Evolutionary conservation across 768 basidiomycete genomes (phyloP), one percentile per base, ranked within the genome.

Genomic region (Podaxis sp.): DNA sequence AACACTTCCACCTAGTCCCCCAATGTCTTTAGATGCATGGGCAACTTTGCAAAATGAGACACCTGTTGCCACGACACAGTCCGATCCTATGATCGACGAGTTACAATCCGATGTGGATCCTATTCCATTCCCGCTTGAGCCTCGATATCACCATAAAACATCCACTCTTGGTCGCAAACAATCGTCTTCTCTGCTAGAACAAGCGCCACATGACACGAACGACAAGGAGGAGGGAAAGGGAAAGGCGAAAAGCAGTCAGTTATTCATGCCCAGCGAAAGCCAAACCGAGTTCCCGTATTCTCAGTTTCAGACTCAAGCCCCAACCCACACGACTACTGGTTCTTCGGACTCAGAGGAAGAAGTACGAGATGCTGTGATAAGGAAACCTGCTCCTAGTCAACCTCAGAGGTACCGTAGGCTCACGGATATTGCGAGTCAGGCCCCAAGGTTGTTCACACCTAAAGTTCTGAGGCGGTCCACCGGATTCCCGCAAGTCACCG

Each of bases 201-300:
- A 48, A 14, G 46, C 42, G 27, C 2, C 32, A 9, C 44, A 44
- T 4, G 47, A 54, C 18, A 16, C 46, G 50, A 40, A 14, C 25
- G 25, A 32, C 7, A 13, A 5, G 9, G 54, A 58, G 36, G 35
- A 61, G 14, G 35, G 7, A 37, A 62, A 25, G 35, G 42, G 11
- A 28, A 27, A 51, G 14, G 27, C 52, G 42, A 25, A 37, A 7
- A 46, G 57, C 32, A 55, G 46, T 16, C 79, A 82, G 14, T 67
- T 85, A 52, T 88, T 88, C 66, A 69, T 84, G 27, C 77, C 74
- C 16, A 74, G 81, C 27, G 77, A 79, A 63, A 86, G 80, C 63
- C 85, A 84, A 66, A 68, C 75, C 38, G 75, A 80, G 0, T 81
- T 83, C 61, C 85, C 82, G 6, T 82, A 82, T 61, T 85, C 84